Base-by-base conservation (phyloP, 345 rosid genomes). In the Hibiscus mutabilis region DNA sequence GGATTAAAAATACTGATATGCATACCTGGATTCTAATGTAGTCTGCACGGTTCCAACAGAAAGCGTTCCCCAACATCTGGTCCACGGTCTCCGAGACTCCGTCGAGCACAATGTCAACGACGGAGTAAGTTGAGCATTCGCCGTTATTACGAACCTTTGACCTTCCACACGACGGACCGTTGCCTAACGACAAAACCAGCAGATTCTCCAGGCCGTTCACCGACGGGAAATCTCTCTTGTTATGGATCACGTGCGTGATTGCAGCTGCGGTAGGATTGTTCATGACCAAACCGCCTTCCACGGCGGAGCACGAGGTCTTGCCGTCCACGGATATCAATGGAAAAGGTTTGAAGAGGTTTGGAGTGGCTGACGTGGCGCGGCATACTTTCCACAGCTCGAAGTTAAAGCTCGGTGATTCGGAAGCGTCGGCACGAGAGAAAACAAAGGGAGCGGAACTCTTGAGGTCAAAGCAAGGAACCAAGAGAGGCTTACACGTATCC, bases 1-100 rank as follows among this genome's bases (percentile, higher is more conserved):
- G 5, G 35, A 31, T 31, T 31, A 31, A 31, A 31, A 31, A 6
- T 35, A 7, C 2, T 10, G 14, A 55, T 10, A 3, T 49, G 25
- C n/a, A n/a, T 75, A 91, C 98, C 96, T 94, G 97, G 86, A 95
- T 84, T 83, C 99, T 86, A 19, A 95, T 89, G 87, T 95, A 95
- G 76, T 95, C 92, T 27, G 84, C 69, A 47, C 96, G 91, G 84
- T 95, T 95, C 91, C 89, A 95, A 63, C 92, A 92, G 73, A 95
- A 95, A 8, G 97, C 96, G 83, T 90, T 95, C 52, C 97, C 96
- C 52, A 95, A 49, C 97, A 95, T 90, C 76, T 95, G 99, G 83
- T 94, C 99, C 0, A 94, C 85, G 10, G 89, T 89, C 80, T 95
- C 99, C 55, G 99, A 90, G 51, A 90, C 92, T 55, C 99, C 99